Percentiles rank a stretch among this genome's conserved stretches.
Conservation (phyloP, 2,329 filamentous ascomycete genomes). For the Fusarium camptoceras region DNA sequence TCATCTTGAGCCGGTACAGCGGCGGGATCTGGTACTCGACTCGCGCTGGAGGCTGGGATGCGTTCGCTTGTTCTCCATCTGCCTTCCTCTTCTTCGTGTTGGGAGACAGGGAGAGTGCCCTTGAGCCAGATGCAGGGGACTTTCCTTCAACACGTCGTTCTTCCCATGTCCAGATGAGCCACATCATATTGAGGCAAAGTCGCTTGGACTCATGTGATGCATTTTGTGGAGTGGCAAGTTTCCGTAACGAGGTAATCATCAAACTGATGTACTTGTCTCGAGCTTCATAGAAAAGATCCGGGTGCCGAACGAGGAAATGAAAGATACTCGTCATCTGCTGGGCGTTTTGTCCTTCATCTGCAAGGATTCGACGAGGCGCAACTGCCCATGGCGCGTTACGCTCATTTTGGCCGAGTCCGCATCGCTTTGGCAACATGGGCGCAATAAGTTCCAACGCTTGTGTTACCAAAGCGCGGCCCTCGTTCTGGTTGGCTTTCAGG, state of each 20-base stretch:
- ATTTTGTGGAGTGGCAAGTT: constrained; percentile 85
- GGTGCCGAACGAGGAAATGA: constrained; percentile 93
- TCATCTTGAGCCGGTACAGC: constrained; percentile 78
- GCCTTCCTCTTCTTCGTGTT: constrained; percentile 79
- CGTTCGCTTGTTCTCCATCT: constrained; percentile 69
- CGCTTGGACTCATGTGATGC: constrained; percentile 93
- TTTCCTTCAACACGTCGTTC: constrained; percentile 77
- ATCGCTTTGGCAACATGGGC: constrained; percentile 90
- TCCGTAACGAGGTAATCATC: constrained; percentile 88
- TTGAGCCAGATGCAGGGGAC: constrained; percentile 40
- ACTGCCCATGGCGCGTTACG: constrained; percentile 88
- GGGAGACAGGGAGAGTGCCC: constrained; percentile 74
- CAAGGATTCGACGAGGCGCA: constrained; percentile 88
- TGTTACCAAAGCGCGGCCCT: constrained; percentile 90
- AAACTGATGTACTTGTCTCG: constrained; percentile 90
- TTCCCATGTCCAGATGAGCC: constrained; percentile 93
- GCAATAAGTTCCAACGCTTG: constrained; percentile 95
- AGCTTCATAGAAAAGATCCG: constrained; percentile 93
- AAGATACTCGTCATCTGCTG: constrained; percentile 98
- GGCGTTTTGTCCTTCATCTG: constrained; percentile 93
- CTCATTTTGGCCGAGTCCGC: constrained; percentile 74
- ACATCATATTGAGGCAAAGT: constrained; percentile 89
- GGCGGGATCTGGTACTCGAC: constrained; percentile 76
- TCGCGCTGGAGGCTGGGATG: constrained; percentile 66
- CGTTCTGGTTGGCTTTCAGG: constrained; percentile 92